These are phyloP conservation scores for Phialophora tarda DNA, from an alignment of 2,329 filamentous ascomycete species.

Conservation along the genomic window DNA sequence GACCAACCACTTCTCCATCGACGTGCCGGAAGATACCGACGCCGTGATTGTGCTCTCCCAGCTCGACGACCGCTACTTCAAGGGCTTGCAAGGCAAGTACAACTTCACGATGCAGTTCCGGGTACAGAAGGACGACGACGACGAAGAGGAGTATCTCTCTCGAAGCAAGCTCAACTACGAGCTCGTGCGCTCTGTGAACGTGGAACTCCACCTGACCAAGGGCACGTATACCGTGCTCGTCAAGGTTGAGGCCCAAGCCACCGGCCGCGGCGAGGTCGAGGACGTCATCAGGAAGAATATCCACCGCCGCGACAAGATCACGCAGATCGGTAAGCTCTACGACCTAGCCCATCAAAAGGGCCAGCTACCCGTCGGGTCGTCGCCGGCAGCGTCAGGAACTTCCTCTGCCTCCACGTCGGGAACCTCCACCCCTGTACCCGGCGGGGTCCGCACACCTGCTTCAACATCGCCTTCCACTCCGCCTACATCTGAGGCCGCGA, in stretches of 20 bases:
- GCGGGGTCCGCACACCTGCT: conserved; percentile 43
- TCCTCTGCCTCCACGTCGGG: conserved; percentile 36
- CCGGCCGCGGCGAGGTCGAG: conserved; percentile 50
- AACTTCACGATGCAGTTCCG: conserved; percentile 64
- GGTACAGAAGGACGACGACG: conserved; percentile 59
- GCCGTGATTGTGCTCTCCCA: conserved; percentile 66
- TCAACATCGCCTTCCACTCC: conserved; percentile 41
- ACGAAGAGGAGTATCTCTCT: conserved; percentile 64
- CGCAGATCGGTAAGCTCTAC: conserved; percentile 55
- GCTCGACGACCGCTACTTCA: conserved; percentile 66
- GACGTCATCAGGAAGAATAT: conserved; percentile 71
- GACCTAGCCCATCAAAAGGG: conserved; percentile 55
- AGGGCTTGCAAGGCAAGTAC: conserved; percentile 63
- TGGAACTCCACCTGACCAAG: conserved; percentile 74
- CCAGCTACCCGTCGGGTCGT: conserved; percentile 34
- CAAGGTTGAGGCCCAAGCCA: conserved; percentile 72
- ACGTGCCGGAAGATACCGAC: conserved; percentile 58
- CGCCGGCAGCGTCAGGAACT: not conserved
- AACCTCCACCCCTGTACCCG: conserved; percentile 15
- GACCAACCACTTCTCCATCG: conserved; percentile 64
- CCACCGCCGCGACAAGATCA: conserved; percentile 73
- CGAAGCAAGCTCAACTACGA: conserved; percentile 61
- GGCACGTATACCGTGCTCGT: conserved; percentile 77
- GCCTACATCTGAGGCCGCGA: conserved; percentile 41
- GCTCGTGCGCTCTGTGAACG: conserved; percentile 76